Evolutionary conservation across 331 rosid species (phyloP).

Genomic region (Spiraea crenata): DNA sequence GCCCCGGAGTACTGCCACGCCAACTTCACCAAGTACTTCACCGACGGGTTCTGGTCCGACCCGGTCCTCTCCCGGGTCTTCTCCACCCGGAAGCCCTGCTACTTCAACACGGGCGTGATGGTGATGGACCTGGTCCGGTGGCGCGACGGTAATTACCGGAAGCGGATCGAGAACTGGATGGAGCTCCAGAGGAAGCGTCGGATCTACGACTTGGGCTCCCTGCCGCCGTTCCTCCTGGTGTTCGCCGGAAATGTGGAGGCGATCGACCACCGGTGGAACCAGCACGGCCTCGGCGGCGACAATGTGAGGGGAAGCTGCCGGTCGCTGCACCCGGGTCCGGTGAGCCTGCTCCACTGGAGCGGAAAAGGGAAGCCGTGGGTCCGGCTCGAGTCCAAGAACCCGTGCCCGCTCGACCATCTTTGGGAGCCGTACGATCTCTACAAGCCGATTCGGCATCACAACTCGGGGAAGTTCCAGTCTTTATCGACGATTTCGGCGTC

Average conservation of each 20-base stretch:
- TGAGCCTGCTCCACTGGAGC: constrained; percentile 86
- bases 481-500: constrained; percentile 40
- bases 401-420: constrained; percentile 71
- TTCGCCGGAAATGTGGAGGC: constrained; percentile 83
- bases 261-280: constrained; percentile 88
- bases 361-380: constrained; percentile 99
- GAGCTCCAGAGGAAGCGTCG: constrained; percentile 64
- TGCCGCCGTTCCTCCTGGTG: constrained; percentile 74
- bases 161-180: constrained; percentile 87
- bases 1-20: constrained; percentile 97
- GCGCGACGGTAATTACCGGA: constrained; percentile 66
- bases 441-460: constrained; percentile 21
- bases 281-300: constrained; percentile 92
- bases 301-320: constrained; percentile 77
- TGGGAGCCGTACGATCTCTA: constrained; percentile 94
- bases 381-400: constrained; percentile 58
- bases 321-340: constrained; percentile 88
- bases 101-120: constrained; percentile 98
- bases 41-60: constrained; percentile 76
- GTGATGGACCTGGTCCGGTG: constrained; percentile 72
- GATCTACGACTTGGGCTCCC: constrained; percentile 82
- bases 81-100: constrained; percentile 54
- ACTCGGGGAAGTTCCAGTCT: constrained; percentile 14
- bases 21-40: constrained; percentile 87
- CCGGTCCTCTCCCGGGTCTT: constrained; percentile 71